Conservation (phyloP, 108 stramenopile species). For the Poteriospumella lacustris region DNA sequence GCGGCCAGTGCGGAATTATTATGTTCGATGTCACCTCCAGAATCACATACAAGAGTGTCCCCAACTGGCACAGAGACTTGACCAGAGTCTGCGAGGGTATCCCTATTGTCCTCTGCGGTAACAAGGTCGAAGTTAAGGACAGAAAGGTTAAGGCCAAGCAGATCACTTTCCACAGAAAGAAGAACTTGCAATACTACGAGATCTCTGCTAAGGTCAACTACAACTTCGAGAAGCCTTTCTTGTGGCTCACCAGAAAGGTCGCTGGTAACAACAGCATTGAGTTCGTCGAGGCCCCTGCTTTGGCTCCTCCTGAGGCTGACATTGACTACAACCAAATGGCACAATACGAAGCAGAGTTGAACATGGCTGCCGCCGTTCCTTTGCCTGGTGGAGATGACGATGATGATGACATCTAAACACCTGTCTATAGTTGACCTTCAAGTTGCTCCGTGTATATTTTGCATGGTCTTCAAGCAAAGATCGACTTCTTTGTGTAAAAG, state of each 20-base stretch:
- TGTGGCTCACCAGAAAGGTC: slow-evolving; percentile 97
- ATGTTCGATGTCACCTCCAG: slow-evolving; percentile 74
- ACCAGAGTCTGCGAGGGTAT: slow-evolving; percentile 98
- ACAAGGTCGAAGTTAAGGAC: slow-evolving; percentile 99
- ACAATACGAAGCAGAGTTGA: slow-evolving; percentile 76
- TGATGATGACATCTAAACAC: slow-evolving; percentile 84
- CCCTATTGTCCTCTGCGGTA: slow-evolving; percentile 94
- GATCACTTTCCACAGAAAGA: slow-evolving; percentile 99
- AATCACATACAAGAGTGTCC: slow-evolving; percentile 99
- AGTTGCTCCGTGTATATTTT: too few relatives aligned
- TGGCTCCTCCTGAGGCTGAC: slow-evolving; percentile 90
- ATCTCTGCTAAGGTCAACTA: slow-evolving; percentile 99
- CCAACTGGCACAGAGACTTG: slow-evolving; percentile 98
- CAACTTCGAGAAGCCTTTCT: slow-evolving; percentile 99
- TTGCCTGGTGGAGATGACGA: slow-evolving; percentile 82
- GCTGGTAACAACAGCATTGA: slow-evolving; percentile 87
- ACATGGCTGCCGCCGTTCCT: slow-evolving; percentile 79
- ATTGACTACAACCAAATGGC: slow-evolving; percentile 81
- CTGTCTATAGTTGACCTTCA: too few relatives aligned
- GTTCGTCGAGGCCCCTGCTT: slow-evolving; percentile 95
- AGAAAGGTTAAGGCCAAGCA: slow-evolving; percentile 99
- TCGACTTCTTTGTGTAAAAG: too few relatives aligned
- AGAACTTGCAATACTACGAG: slow-evolving; percentile 99
- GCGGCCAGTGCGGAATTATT: slow-evolving; percentile 98
- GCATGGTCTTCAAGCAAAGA: too few relatives aligned